A percentile compares a stretch with the other conserved stretches of the same genome.
Conservation (phyloP, 2,329 filamentous ascomycete genomes). For the Neurospora sp. region DNA sequence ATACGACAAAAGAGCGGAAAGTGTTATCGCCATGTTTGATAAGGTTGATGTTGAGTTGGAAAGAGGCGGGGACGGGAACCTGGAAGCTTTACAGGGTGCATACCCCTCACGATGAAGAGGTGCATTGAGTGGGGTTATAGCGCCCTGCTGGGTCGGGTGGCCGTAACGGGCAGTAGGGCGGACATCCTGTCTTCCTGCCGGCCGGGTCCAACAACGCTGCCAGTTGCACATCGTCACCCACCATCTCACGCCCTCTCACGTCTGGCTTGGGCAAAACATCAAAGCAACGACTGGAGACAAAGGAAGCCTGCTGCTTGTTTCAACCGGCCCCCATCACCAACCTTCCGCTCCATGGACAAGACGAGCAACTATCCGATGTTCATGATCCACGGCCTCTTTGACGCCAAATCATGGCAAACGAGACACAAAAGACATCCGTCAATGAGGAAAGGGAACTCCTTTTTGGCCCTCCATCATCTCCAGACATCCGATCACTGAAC, state of each 20-base stretch:
- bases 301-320: not conserved
- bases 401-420: not conserved
- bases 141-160: not conserved
- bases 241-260: not conserved
- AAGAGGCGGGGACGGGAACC: not conserved
- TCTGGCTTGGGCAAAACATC: not conserved
- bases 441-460: not conserved
- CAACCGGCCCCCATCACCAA: not conserved
- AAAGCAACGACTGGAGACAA: not conserved
- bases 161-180: not conserved
- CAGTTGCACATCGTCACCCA: not conserved
- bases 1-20: not conserved
- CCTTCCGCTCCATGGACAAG: not conserved
- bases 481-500: not conserved
- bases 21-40: not conserved
- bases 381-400: not conserved
- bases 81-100: not conserved
- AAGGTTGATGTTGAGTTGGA: not conserved
- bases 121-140: not conserved
- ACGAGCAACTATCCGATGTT: not conserved
- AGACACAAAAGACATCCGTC: not conserved
- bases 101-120: not conserved
- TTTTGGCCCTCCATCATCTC: not conserved
- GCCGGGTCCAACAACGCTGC: too few species aligned
- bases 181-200: not conserved